Percentiles rank a stretch among this genome's conserved stretches.
These are phyloP conservation scores for Salix caprea DNA, from an alignment of 345 rosid species.

Conservation along the genomic window DNA sequence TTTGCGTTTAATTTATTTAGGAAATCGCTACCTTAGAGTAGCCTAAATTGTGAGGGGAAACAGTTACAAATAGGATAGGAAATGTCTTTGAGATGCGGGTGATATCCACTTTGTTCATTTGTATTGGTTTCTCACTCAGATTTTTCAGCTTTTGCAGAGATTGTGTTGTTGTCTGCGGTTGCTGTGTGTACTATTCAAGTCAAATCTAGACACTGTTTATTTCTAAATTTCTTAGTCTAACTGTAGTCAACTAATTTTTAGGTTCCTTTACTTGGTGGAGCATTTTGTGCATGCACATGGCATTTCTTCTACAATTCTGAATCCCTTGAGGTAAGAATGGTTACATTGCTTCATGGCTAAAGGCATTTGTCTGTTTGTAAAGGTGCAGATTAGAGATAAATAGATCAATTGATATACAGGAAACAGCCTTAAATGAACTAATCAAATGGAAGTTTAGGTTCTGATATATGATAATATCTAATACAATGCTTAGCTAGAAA, in stretches of 20 bases:
- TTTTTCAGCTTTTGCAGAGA: not conserved
- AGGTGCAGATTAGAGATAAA: not conserved
- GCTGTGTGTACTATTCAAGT: not conserved
- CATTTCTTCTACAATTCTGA: constrained; percentile 94
- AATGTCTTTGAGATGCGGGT: not conserved
- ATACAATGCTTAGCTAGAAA: not conserved
- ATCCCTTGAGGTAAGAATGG: constrained; percentile 71
- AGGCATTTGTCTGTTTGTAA: too few relatives aligned
- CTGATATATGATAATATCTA: not conserved
- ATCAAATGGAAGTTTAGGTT: constrained; percentile 1
- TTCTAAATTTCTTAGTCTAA: not conserved
- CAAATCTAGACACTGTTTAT: not conserved
- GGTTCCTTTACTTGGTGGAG: constrained; percentile 98
- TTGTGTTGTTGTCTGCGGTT: not conserved
- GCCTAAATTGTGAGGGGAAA: not conserved
- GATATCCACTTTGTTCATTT: not conserved
- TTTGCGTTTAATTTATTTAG: not conserved
- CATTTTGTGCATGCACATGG: constrained; percentile 95
- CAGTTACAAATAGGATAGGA: not conserved
- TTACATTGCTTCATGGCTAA: not conserved
- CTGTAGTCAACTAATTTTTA: constrained; percentile 23
- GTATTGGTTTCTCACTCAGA: not conserved
- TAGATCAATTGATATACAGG: not conserved
- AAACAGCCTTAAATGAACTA: not conserved
- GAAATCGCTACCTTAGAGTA: not conserved